Evolutionary conservation across 1,284 basidiomycete species (phyloP), one percentile per base, ranked within the genome.

Genomic region (Fistulinella staudtii): DNA sequence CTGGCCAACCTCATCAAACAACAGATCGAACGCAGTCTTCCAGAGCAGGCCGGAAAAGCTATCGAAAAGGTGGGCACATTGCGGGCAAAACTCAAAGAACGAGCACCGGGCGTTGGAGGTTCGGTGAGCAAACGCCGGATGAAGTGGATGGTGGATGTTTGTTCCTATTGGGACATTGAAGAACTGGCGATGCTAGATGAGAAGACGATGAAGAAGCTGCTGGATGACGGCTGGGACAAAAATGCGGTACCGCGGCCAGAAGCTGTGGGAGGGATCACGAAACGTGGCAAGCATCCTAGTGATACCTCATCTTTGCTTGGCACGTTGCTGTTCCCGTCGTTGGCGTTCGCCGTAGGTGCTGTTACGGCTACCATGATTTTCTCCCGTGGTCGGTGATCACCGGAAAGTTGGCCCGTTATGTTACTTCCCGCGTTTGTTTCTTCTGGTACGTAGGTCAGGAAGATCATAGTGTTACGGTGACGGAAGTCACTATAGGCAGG

Each of bases 81-180:
- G 34, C 72, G 92, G 52, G 64, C 66, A 23, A 76, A 74, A 61
- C 68, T 95, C 55, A 82, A 87, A 56, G 75, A 82, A 56, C 73
- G 80, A 25, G 89, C 84, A 10, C 85, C 86, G 1, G 86, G 85
- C 3, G 77, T 87, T 7, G 92, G 89, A n/a, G 82, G 85, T 8
- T 71, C 75, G 34, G 56, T 85, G 39, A 81, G 89, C 36, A 79
- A 78, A 58, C 73, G 73, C 59, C 74, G 95, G 60, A 99, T 99
- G 95, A 76, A 78, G 53, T 98, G 93, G 94, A 97, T 98, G 90
- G 82, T 89, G 22, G 77, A 80, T 43, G 73, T 97, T 5, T 97
- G 93, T 67, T 90, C 92, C 50, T 67, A 72, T 28, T 98, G 93
- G 89, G 69, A 78, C 22, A 72, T 93, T 67, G 85, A 85, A 45